Conservation (phyloP, 2,329 filamentous ascomycete species). For the Sarocladium kiliense region DNA sequence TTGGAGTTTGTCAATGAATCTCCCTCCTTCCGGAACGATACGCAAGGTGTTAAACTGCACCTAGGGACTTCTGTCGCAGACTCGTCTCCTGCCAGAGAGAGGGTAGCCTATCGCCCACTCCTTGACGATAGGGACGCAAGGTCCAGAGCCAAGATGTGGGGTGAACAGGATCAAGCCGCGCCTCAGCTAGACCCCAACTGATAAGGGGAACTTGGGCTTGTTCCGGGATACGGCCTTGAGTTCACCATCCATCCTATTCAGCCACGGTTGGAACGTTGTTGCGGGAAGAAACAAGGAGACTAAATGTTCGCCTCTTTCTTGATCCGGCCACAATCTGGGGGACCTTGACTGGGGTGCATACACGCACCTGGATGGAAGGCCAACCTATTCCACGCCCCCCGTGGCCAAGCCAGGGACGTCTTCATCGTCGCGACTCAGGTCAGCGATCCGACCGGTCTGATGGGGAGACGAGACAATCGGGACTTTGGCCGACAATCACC, state of each 20-base stretch:
- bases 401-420: background rate
- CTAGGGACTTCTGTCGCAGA: background rate
- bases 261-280: background rate
- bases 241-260: background rate
- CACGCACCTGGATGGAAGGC: background rate
- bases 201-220: background rate
- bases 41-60: background rate
- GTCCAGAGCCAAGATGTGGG: background rate
- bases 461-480: slow-evolving; percentile 4
- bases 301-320: background rate
- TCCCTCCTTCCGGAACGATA: background rate
- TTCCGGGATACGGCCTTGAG: background rate
- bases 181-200: background rate
- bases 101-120: background rate
- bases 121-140: background rate
- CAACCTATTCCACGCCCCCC: background rate
- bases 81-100: background rate
- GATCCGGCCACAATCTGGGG: background rate
- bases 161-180: background rate
- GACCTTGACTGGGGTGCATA: background rate
- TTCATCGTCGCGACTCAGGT: background rate
- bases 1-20: background rate
- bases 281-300: background rate
- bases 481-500: background rate
- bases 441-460: background rate